A percentile compares a stretch with the other conserved stretches of the same genome.
These are phyloP conservation scores for Trapa bicornis DNA, from an alignment of 345 rosid genomes.

Conservation along the genomic window DNA sequence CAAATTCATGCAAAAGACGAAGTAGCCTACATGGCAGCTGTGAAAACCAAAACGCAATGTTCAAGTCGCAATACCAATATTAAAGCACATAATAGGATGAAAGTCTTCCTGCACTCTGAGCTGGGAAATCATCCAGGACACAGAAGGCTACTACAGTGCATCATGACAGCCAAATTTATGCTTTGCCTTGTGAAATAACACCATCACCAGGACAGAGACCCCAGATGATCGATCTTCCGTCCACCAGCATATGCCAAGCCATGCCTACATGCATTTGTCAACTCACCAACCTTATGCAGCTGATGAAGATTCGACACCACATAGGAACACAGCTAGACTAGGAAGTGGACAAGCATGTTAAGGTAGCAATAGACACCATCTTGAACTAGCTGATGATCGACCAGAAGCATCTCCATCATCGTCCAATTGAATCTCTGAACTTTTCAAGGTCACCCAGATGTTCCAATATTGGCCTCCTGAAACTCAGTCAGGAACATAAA, in stretches of 20 bases:
- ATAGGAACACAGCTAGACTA: not conserved
- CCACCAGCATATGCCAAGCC: not conserved
- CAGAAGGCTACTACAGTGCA: not conserved
- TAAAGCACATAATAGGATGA: not conserved
- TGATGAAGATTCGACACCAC: conserved; percentile 1
- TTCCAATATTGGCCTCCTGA: not conserved
- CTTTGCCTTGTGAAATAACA: not conserved
- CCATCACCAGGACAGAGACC: not conserved
- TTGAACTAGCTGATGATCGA: not conserved
- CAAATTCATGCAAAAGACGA: too few species aligned
- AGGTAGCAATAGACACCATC: not conserved
- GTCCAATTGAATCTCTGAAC: conserved; percentile 1
- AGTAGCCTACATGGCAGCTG: too few species aligned
- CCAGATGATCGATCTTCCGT: not conserved
- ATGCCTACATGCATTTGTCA: not conserved
- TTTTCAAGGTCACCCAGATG: not conserved
- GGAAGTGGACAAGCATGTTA: not conserved
- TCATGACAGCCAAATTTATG: not conserved
- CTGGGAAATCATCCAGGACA: conserved; percentile 1
- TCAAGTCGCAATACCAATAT: not conserved
- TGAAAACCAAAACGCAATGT: not conserved
- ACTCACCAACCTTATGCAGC: not conserved
- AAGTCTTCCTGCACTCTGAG: not conserved
- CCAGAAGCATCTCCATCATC: not conserved
- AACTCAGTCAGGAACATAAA: not conserved